phyloP scores from a whole-genome alignment of 192 early-diverging fungal species.

The Geranomyces variabilis region DNA sequence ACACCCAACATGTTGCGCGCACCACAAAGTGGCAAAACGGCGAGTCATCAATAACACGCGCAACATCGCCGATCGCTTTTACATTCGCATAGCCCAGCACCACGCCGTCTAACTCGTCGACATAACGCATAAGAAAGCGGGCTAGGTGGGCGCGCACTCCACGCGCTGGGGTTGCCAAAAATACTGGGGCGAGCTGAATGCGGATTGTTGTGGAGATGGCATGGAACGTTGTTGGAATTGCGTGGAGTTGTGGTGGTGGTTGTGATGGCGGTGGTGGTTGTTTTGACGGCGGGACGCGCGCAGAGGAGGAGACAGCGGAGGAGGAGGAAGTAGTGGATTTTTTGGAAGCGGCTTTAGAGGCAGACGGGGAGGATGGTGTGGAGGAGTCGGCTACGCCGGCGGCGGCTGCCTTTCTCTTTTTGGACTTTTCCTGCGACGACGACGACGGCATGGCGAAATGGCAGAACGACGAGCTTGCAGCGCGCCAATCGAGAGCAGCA shows the following conservation, averaged over 20 bases:
- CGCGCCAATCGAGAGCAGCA: too few species aligned
- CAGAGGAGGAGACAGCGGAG: not conserved
- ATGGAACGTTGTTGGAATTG: conserved; percentile 10
- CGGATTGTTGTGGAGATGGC: conserved; percentile 45
- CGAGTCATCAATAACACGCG: conserved; percentile 77
- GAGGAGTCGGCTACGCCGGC: not conserved
- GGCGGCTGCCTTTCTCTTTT: not conserved
- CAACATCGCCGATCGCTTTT: conserved; percentile 56
- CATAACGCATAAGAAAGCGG: conserved; percentile 74
- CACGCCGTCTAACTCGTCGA: conserved; percentile 85
- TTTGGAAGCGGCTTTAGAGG: not conserved
- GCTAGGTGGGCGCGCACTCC: conserved; percentile 69
- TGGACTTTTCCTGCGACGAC: not conserved
- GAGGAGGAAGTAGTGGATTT: too few species aligned
- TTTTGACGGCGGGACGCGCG: too few species aligned
- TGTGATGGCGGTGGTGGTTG: not conserved
- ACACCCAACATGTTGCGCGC: conserved; percentile 69
- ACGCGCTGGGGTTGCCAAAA: conserved; percentile 53
- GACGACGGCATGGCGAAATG: not conserved
- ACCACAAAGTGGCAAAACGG: conserved; percentile 83
- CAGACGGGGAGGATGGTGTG: not conserved
- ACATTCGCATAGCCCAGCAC: conserved; percentile 80
- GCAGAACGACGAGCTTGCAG: too few species aligned
- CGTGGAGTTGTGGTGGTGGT: not conserved
- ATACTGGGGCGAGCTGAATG: conserved; percentile 71